Evolutionary conservation across 2,329 filamentous ascomycete species (phyloP).

Genomic region (Pseudogymnoascus sp.): DNA sequence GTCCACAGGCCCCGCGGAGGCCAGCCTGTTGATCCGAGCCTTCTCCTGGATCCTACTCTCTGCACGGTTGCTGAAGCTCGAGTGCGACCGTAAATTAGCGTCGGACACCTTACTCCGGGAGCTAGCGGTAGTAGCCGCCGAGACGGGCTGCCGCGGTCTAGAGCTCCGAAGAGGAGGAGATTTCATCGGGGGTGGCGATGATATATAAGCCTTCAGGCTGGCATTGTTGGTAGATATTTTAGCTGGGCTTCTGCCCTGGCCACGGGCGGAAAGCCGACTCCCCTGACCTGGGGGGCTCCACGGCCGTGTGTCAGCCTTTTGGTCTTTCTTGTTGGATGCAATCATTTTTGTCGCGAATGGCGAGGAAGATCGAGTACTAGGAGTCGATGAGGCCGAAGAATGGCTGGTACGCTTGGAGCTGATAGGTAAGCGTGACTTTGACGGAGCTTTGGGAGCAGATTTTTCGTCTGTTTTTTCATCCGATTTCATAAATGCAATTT

Average conservation of each 20-base stretch:
- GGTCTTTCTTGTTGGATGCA: slow-evolving; percentile 30
- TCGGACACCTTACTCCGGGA: slow-evolving; percentile 50
- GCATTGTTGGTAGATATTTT: slow-evolving; percentile 33
- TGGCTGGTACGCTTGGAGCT: slow-evolving; percentile 26
- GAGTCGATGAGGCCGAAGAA: slow-evolving; percentile 39
- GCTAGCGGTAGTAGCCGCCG: slow-evolving; percentile 61
- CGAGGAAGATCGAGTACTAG: slow-evolving; percentile 49
- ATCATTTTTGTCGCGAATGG: slow-evolving; percentile 39
- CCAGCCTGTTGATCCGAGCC: slow-evolving; percentile 37
- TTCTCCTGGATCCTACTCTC: slow-evolving; percentile 23
- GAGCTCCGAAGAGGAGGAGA: slow-evolving; percentile 77
- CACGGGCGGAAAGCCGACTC: slow-evolving; percentile 25
- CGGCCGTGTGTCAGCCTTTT: slow-evolving; percentile 20
- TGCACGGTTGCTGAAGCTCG: slow-evolving; percentile 18
- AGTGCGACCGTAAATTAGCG: slow-evolving; percentile 10
- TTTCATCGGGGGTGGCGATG: slow-evolving; percentile 58
- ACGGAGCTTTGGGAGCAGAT: background rate
- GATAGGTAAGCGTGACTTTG: slow-evolving; percentile 22
- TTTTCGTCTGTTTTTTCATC: background rate
- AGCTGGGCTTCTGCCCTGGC: slow-evolving; percentile 17
- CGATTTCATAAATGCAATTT: background rate
- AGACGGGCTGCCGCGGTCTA: slow-evolving; percentile 70
- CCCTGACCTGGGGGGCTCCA: slow-evolving; percentile 22
- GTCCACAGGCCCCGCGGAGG: slow-evolving; percentile 66
- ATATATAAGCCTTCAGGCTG: slow-evolving; percentile 66